These are phyloP conservation scores for Musa schizocarpa DNA, from an alignment of 176 grass and related monocot species.

Conservation along the genomic window DNA sequence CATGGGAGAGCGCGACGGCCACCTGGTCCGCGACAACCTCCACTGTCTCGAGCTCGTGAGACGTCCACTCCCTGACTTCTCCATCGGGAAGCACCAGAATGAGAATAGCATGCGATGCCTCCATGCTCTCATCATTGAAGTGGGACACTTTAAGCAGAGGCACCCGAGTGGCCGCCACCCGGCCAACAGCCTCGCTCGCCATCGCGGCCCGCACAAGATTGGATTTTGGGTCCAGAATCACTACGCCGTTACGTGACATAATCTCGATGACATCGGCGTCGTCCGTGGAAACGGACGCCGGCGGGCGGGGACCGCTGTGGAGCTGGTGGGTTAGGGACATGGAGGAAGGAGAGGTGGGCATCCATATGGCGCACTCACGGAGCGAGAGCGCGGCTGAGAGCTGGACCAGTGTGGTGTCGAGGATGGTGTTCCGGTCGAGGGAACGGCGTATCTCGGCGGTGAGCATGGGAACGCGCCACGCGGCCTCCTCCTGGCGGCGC, in stretches of 20 bases:
- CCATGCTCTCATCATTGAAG: not conserved
- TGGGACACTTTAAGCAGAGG: not conserved
- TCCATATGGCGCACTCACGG: not conserved
- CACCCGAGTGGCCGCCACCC: not conserved
- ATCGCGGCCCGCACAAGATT: not conserved
- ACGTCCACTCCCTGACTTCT: not conserved
- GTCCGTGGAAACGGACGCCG: not conserved
- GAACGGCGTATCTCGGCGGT: slow-evolving; percentile 9
- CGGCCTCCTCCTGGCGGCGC: not conserved
- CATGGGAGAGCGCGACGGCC: slow-evolving; percentile 2
- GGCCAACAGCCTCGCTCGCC: not conserved
- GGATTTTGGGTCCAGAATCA: not conserved
- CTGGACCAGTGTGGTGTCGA: not conserved
- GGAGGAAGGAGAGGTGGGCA: not conserved
- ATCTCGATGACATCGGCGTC: not conserved
- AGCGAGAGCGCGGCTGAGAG: not conserved
- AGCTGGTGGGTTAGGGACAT: slow-evolving; percentile 2
- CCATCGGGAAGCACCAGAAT: not conserved
- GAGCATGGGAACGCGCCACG: not conserved
- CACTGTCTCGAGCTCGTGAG: not conserved
- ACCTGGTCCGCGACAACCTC: slow-evolving; percentile 6
- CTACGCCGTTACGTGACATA: not conserved
- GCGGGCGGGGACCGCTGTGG: not conserved
- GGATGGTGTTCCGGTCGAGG: slow-evolving; percentile 4
- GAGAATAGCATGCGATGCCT: not conserved